Percentiles rank a stretch among this genome's conserved stretches.
Conservation (phyloP, 2,329 filamentous ascomycete species). For the Tolypocladium sp. region DNA sequence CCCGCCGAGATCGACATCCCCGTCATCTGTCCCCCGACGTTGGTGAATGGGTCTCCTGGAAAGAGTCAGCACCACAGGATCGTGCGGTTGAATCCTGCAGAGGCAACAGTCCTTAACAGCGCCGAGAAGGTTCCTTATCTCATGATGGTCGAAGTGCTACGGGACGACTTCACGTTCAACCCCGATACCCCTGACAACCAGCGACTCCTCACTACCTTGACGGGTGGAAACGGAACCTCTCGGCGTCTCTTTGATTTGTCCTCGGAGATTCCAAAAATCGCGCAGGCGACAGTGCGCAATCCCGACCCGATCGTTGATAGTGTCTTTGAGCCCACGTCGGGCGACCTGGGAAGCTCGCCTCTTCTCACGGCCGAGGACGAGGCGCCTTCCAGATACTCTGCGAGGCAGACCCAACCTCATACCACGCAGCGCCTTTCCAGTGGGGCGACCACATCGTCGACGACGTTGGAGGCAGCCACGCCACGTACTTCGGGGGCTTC, state of each 20-base stretch:
- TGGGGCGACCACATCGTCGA: slow-evolving; percentile 50
- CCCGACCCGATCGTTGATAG: slow-evolving; percentile 51
- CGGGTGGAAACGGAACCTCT: slow-evolving; percentile 46
- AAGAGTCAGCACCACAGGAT: slow-evolving; percentile 75
- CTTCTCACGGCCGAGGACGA: slow-evolving; percentile 53
- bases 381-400: slow-evolving; percentile 15
- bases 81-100: slow-evolving; percentile 72
- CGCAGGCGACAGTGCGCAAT: slow-evolving; percentile 24
- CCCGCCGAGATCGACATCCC: slow-evolving; percentile 80
- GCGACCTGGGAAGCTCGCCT: slow-evolving; percentile 67
- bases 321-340: slow-evolving; percentile 74
- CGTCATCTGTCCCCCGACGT: slow-evolving; percentile 66
- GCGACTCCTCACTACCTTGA: slow-evolving; percentile 48
- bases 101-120: slow-evolving; percentile 78
- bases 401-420: slow-evolving; percentile 18
- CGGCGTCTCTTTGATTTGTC: slow-evolving; percentile 58
- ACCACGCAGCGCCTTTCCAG: slow-evolving; percentile 49
- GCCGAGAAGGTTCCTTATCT: slow-evolving; percentile 80
- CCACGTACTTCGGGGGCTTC: slow-evolving; percentile 62
- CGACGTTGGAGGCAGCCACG: slow-evolving; percentile 51
- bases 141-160: slow-evolving; percentile 73
- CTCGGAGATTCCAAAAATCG: slow-evolving; percentile 53
- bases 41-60: slow-evolving; percentile 64
- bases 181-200: slow-evolving; percentile 66
- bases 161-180: slow-evolving; percentile 77